Evolutionary conservation across 768 basidiomycete genomes (phyloP).

Genomic region (Leccinum variicolor): DNA sequence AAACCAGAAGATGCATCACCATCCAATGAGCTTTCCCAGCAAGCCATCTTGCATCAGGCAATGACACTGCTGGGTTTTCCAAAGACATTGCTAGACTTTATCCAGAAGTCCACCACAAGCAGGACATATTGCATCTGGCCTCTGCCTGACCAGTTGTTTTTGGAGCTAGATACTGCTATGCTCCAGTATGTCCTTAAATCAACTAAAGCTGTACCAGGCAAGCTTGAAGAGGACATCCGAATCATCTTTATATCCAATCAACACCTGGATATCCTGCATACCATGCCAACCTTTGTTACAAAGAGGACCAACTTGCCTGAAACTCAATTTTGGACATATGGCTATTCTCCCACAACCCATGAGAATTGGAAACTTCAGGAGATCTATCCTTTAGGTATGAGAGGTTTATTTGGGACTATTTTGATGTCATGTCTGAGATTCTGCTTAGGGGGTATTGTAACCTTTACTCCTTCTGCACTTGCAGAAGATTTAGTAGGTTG

Average conservation of each 20-base stretch:
- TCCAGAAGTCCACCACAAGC: conserved; percentile 33
- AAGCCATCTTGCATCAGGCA: conserved; percentile 22
- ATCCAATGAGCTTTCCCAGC: conserved; percentile 2
- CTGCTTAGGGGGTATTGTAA: conserved; percentile 62
- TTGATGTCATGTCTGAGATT: background rate
- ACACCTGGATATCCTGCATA: conserved; percentile 46
- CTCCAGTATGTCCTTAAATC: conserved; percentile 45
- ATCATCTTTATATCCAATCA: conserved; percentile 68
- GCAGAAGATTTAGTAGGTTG: conserved; percentile 49
- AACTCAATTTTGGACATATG: conserved; percentile 65
- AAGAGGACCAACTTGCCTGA: conserved; percentile 43
- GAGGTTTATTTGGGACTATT: background rate
- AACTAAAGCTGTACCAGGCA: conserved; percentile 38
- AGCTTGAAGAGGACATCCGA: conserved; percentile 38
- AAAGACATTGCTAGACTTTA: conserved; percentile 42
- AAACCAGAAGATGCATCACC: background rate
- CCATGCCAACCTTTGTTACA: conserved; percentile 47
- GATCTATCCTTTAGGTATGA: conserved; percentile 65
- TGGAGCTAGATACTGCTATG: conserved; percentile 40
- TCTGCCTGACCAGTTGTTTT: conserved; percentile 24
- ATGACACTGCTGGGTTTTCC: conserved; percentile 45
- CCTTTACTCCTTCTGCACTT: conserved; percentile 64
- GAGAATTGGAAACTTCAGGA: conserved; percentile 60
- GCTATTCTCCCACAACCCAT: conserved; percentile 55
- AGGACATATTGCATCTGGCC: conserved; percentile 51